Evolutionary conservation across 177 flowering plant genomes (phyloP).

Genomic region (Vitis hybrid): DNA sequence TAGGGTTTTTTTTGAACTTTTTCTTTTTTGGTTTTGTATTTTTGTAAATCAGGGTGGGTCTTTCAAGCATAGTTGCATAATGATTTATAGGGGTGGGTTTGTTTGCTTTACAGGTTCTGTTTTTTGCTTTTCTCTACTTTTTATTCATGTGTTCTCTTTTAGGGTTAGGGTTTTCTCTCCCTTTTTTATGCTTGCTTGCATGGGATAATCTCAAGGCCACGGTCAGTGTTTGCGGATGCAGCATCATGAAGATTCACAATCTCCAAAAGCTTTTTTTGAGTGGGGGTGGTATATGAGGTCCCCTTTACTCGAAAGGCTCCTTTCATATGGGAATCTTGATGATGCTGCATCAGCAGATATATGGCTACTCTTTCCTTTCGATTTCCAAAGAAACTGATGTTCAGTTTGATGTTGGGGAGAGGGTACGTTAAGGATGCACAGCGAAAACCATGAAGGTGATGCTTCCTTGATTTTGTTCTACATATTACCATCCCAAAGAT

Average conservation of each 20-base stretch:
- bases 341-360: conserved; percentile 35
- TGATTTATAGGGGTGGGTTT: neutral
- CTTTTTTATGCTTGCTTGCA: neutral
- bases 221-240: conserved; percentile 25
- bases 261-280: conserved; percentile 2
- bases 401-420: neutral
- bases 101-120: neutral
- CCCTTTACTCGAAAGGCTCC: neutral
- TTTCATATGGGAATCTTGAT: conserved; percentile 31
- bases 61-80: neutral
- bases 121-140: neutral
- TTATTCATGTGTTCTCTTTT: neutral
- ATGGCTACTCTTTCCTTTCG: conserved; percentile 13
- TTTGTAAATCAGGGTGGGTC: neutral
- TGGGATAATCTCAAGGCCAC: conserved; percentile 13
- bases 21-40: neutral
- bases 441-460: neutral
- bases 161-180: conserved; percentile 2
- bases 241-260: conserved; percentile 33
- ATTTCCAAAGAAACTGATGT: conserved; percentile 1
- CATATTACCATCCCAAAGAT: neutral
- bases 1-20: neutral
- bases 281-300: neutral
- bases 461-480: neutral
- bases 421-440: neutral